Evolutionary conservation across 1,284 basidiomycete genomes (phyloP).

Genomic region (Agroathelia rolfsii): DNA sequence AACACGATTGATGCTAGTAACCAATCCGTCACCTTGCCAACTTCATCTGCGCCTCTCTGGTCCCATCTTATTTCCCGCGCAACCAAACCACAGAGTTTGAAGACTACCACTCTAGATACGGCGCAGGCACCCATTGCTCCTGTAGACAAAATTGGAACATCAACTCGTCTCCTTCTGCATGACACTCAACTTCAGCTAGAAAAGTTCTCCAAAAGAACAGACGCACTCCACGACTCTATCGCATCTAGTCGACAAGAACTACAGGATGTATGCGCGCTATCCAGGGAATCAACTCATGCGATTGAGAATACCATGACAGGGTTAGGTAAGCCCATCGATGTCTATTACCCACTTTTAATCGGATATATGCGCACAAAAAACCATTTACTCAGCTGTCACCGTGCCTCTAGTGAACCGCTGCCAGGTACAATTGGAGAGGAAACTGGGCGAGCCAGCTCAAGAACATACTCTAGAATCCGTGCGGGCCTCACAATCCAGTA

Average conservation of each 20-base stretch:
- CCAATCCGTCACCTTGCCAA: too few species aligned
- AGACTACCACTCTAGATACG: too few species aligned
- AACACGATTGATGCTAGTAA: too few species aligned
- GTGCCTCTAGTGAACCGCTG: constrained; percentile 42
- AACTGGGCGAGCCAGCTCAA: constrained; percentile 48
- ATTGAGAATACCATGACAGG: constrained; percentile 34
- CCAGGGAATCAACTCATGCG: constrained; percentile 34
- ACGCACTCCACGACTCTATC: constrained; percentile 30
- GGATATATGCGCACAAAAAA: too few species aligned
- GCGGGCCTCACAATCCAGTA: constrained; percentile 27
- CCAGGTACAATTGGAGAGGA: constrained; percentile 47
- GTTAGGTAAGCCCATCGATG: constrained; percentile 33
- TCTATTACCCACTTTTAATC: not conserved
- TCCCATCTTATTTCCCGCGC: too few species aligned
- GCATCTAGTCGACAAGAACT: constrained; percentile 33
- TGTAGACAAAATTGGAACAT: constrained; percentile 51
- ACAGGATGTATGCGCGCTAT: constrained; percentile 30
- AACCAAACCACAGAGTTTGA: too few species aligned
- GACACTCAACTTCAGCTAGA: constrained; percentile 59
- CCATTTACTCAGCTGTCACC: too few species aligned
- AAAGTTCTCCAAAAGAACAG: constrained; percentile 42
- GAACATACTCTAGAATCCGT: constrained; percentile 29
- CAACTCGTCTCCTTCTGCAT: constrained; percentile 56
- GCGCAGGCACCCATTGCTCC: constrained; percentile 43
- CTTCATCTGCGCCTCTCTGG: too few species aligned